phyloP scores from a whole-genome alignment of 768 basidiomycete genomes.

The Termitomyces eurrhizus region DNA sequence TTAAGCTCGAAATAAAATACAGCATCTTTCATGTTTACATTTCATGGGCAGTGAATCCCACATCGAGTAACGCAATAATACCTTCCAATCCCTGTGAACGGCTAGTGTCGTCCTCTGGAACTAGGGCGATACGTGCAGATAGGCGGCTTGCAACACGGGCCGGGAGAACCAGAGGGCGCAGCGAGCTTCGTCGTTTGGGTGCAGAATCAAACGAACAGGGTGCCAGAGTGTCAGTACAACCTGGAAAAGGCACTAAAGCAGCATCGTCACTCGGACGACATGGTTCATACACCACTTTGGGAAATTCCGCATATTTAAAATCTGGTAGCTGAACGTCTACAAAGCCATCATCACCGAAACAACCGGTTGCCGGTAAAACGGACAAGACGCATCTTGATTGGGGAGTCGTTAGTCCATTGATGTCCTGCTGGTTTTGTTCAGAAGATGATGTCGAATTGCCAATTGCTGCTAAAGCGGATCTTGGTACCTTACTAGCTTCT shows the following conservation, averaged over 20 bases:
- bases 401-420: neutral
- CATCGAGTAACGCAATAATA: constrained; percentile 15
- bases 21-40: neutral
- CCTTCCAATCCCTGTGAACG: constrained; percentile 12
- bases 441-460: neutral
- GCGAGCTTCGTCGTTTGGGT: neutral
- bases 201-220: neutral
- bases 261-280: neutral
- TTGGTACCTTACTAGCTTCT: neutral
- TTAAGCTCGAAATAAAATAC: neutral
- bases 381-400: neutral
- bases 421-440: neutral
- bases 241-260: neutral
- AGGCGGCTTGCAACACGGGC: constrained; percentile 2
- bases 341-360: neutral
- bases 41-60: neutral
- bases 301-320: constrained; percentile 4
- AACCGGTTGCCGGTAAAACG: neutral
- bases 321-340: neutral
- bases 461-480: constrained; percentile 3
- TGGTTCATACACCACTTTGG: constrained; percentile 4
- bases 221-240: neutral
- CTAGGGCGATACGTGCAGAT: neutral
- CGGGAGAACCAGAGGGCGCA: constrained; percentile 9
- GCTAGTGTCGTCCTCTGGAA: neutral